Base-by-base conservation (phyloP, 768 basidiomycete species). In the Lyophyllum decastes region DNA sequence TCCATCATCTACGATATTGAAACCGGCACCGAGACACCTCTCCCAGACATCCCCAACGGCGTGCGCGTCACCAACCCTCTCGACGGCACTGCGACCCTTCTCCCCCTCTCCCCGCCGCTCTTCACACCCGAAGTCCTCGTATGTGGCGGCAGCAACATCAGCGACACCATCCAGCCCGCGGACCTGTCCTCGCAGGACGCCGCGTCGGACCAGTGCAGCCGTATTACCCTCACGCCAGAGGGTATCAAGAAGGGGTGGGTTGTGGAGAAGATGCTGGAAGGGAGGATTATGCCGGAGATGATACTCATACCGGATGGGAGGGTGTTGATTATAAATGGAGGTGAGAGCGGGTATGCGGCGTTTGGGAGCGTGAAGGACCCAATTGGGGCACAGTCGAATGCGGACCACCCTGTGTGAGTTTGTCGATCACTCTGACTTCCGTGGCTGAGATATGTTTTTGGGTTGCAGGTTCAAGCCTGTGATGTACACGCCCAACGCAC, bases 111-210 rank as follows among this genome's bases (percentile, higher is more conserved):
- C 2, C 71, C 73, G n/a, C 72, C 72, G 0, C 67, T 76, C 47
- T 81, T 71, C 55, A 78, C 70, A 9, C 77, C 80, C 2, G 76
- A 78, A 56, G 70, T 80, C 41, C 70, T 81, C 35, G 72, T 81
- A 41, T 81, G 79, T 60, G 80, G 80, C 43, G 79, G 80, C 19
- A 68, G 73, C 14, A 72, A 67, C 7, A 60, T 70, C 2, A 69
- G 66, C 54, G 73, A 76, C 48, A 65, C 58, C 12, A 66, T 66
- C 12, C 63, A 69, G 2, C 49, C 71, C 3, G 60, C 51, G 7
- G 60, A 70, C 8, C 61, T 76, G 16, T 72, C 73, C 9, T 71
- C 74, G 19, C 76, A 78, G 55, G 67, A 68, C 21, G 73, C 77
- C 11, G 75, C 78, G 0, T 74, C 73, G 0, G 64, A 68, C 43